Conservation (phyloP, 1,284 basidiomycete species). For the Pseudozyma thailandica region DNA sequence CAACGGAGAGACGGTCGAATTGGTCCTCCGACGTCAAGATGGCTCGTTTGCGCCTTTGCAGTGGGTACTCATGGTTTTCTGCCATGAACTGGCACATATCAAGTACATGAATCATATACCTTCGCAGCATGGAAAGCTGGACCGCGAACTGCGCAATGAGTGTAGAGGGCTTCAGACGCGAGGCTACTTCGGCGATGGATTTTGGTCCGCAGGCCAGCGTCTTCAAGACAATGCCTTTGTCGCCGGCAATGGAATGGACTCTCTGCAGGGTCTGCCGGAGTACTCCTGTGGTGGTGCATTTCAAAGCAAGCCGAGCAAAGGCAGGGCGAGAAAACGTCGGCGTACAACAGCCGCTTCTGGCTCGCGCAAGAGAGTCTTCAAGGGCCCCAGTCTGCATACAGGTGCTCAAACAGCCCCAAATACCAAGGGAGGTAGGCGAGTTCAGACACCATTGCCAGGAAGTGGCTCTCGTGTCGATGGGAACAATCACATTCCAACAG, state of each 20-base stretch:
- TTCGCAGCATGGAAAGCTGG: slow-evolving; percentile 53
- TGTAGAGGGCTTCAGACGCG: slow-evolving; percentile 43
- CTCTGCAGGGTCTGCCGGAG: slow-evolving; percentile 44
- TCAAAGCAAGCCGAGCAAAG: slow-evolving; percentile 30
- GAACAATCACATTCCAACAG: slow-evolving; percentile 41
- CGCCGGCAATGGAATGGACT: slow-evolving; percentile 35
- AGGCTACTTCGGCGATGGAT: slow-evolving; percentile 59
- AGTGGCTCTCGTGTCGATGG: slow-evolving; percentile 53
- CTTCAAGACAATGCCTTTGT: slow-evolving; percentile 46
- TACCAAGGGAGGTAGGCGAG: slow-evolving; percentile 33
- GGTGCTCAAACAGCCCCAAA: slow-evolving; percentile 58
- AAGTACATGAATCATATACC: slow-evolving; percentile 61
- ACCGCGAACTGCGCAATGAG: slow-evolving; percentile 41
- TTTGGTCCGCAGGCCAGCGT: slow-evolving; percentile 55
- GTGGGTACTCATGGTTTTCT: slow-evolving; percentile 54
- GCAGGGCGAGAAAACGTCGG: slow-evolving; percentile 18
- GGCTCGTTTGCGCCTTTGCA: slow-evolving; percentile 52
- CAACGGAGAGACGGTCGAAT: slow-evolving; percentile 56
- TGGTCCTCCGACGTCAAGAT: slow-evolving; percentile 48
- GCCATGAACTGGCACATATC: slow-evolving; percentile 59
- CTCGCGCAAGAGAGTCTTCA: slow-evolving; percentile 30
- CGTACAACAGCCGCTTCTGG: slow-evolving; percentile 8
- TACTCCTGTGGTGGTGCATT: slow-evolving; percentile 57
- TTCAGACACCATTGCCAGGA: slow-evolving; percentile 33
- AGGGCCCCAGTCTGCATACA: slow-evolving; percentile 52